Conservation (phyloP, 1,284 basidiomycete species). For the Coniferiporia sulphurascens region DNA sequence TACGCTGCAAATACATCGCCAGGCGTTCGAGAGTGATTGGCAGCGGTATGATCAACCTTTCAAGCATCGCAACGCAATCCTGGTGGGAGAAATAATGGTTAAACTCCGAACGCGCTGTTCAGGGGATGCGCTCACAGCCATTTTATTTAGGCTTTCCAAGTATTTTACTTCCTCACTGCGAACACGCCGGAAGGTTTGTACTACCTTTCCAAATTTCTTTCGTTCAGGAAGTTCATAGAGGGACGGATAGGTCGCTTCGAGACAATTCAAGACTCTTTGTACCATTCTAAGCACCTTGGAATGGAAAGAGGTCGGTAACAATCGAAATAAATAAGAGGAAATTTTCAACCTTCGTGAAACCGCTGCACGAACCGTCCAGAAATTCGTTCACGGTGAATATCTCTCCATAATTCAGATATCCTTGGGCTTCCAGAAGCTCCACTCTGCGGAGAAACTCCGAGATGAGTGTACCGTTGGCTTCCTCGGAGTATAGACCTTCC, state of each 20-base stretch:
- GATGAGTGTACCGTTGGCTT: conserved; percentile 20
- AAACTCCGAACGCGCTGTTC: neutral
- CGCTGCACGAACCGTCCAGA: conserved; percentile 28
- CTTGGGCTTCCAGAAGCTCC: conserved; percentile 32
- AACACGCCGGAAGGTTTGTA: conserved; percentile 28
- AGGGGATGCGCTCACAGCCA: neutral
- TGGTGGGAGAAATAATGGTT: neutral
- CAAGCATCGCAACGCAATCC: neutral
- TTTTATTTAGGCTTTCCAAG: conserved; percentile 3
- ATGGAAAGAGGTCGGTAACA: neutral
- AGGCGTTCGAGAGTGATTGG: conserved; percentile 3
- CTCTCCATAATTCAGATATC: conserved; percentile 33
- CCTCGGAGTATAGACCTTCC: conserved; percentile 26
- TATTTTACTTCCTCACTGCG: neutral
- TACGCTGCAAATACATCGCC: conserved; percentile 1
- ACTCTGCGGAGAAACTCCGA: conserved; percentile 33
- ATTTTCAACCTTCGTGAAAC: conserved; percentile 32
- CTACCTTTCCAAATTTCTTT: conserved; percentile 15
- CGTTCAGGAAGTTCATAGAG: conserved; percentile 30
- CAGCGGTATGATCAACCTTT: neutral
- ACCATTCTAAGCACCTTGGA: conserved; percentile 33
- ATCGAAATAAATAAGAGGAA: neutral
- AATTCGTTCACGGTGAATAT: conserved; percentile 34
- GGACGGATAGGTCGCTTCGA: conserved; percentile 34
- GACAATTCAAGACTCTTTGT: conserved; percentile 29